Evolutionary conservation across 2,329 filamentous ascomycete genomes (phyloP).

Genomic region (Lasiodiplodia sp.): DNA sequence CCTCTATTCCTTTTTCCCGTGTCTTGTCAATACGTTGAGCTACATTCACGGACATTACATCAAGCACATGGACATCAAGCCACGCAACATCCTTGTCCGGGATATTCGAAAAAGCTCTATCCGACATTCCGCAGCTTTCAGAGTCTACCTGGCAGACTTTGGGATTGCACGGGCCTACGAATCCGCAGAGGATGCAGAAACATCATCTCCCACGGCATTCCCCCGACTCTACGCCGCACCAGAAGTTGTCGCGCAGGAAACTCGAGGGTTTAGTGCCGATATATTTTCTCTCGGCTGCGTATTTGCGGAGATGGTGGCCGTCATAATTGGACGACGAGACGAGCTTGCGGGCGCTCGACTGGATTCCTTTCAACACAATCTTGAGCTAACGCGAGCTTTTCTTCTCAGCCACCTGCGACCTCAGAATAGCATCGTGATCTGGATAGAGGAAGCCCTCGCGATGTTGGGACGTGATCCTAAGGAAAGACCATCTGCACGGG

Average conservation of each 20-base stretch:
- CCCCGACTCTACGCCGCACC: constrained; percentile 37
- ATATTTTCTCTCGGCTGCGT: constrained; percentile 39
- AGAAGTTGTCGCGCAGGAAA: constrained; percentile 35
- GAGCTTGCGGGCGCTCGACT: not conserved
- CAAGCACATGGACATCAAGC: constrained; percentile 41
- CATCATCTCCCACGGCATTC: constrained; percentile 34
- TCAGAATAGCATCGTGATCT: too few relatives aligned
- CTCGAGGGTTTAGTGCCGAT: constrained; percentile 35
- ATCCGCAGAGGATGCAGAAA: constrained; percentile 31
- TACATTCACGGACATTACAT: constrained; percentile 33
- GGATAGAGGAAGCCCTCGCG: too few relatives aligned
- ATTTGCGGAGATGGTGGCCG: constrained; percentile 36
- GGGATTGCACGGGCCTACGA: constrained; percentile 35
- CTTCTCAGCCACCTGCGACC: too few relatives aligned
- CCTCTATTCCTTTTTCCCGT: constrained; percentile 30
- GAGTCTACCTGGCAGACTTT: constrained; percentile 38
- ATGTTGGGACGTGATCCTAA: too few relatives aligned
- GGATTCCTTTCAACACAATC: too few relatives aligned
- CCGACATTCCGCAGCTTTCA: too few relatives aligned
- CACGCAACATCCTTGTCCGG: constrained; percentile 35
- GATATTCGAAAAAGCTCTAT: not conserved
- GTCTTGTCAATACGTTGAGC: constrained; percentile 31
- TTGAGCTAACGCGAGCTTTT: too few relatives aligned
- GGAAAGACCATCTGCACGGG: too few relatives aligned
- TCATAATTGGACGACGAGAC: not conserved